Base-by-base conservation (phyloP, 768 basidiomycete genomes). In the Nevesoporus exiguus region DNA sequence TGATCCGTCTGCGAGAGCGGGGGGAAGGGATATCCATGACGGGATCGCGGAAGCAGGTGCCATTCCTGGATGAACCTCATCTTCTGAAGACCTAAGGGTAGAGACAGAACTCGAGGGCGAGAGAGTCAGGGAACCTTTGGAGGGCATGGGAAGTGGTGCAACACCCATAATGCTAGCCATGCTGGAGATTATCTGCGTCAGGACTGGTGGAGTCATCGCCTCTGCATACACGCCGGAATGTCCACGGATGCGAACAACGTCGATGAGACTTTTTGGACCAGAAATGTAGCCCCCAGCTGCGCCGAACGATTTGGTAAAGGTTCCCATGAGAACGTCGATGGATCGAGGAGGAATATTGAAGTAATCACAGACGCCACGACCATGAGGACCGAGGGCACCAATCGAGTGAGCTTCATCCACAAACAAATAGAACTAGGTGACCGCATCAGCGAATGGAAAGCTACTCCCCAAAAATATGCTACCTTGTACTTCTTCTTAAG, bases 131-230 rank as follows among this genome's bases (percentile, higher is more conserved):
- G 54, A 19, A 24, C 48, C 15, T 44, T 67, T 64, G 8, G 75
- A 57, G 2, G 71, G n/a, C 27, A 64, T 19, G 31, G 76, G 62
- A 10, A 77, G 67, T 6, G 74, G 56, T 11, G 79, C 67, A 55
- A 93, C 71, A 27, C 96, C 96, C 94, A 98, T 98, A 74, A 99
- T 98, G 60, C 91, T 93, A 0, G 87, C 90, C 91, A 96, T 97
- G 57, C 89, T 89, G 3, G 96, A 83, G 47, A 95, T 74, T 62
- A 98, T 77, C 71, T 99, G 97, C 17, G 89, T 90, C 29, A 97
- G 77, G 45, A 99, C 92, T 0, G 93, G 82, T 0, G 96, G 96
- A 0, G 91, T 73, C 81, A 96, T 94, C 1, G 90, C 74, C 72
- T 99, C 96, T 4, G 92, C 89, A 65, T 98, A 98, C 21, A 84